A percentile compares a stretch with the other conserved stretches of the same genome.
Conservation (phyloP, 106 monocot species). For the Allium sativum region DNA sequence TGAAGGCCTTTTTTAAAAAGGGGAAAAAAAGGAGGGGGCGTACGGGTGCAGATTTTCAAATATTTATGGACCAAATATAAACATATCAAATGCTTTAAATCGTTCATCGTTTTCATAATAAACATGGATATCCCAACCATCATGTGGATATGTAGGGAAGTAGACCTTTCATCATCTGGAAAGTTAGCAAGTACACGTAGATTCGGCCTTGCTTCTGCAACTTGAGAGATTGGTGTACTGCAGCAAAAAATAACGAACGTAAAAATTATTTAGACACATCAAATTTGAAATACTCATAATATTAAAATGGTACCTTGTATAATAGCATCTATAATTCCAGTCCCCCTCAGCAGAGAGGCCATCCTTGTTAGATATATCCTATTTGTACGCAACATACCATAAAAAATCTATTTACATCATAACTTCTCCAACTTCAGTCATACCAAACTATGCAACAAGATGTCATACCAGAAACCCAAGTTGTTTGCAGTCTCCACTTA, state of each 20-base stretch:
- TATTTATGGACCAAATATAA: too few relatives aligned
- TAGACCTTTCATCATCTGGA: constrained; percentile 26
- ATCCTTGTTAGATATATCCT: constrained; percentile 63
- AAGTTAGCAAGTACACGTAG: constrained; percentile 36
- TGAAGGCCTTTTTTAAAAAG: too few relatives aligned
- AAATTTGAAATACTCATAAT: neutral
- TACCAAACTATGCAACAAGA: neutral
- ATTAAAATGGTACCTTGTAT: constrained; percentile 24
- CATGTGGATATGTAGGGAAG: neutral
- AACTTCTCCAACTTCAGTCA: constrained; percentile 2
- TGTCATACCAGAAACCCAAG: constrained; percentile 35
- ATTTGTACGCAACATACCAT: neutral
- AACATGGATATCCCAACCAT: too few relatives aligned
- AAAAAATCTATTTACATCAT: neutral
- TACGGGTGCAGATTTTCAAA: too few relatives aligned
- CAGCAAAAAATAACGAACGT: constrained; percentile 4
- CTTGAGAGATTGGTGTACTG: constrained; percentile 19
- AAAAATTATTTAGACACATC: neutral
- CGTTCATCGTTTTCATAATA: too few relatives aligned
- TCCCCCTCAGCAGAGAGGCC: constrained; percentile 40
- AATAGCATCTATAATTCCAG: constrained; percentile 34
- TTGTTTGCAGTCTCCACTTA: constrained; percentile 37
- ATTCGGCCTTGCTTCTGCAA: constrained; percentile 36
- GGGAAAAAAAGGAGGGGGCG: too few relatives aligned
- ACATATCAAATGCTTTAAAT: too few relatives aligned